phyloP scores from a whole-genome alignment of 352 stramenopile genomes.

The Globisporangium polare region DNA sequence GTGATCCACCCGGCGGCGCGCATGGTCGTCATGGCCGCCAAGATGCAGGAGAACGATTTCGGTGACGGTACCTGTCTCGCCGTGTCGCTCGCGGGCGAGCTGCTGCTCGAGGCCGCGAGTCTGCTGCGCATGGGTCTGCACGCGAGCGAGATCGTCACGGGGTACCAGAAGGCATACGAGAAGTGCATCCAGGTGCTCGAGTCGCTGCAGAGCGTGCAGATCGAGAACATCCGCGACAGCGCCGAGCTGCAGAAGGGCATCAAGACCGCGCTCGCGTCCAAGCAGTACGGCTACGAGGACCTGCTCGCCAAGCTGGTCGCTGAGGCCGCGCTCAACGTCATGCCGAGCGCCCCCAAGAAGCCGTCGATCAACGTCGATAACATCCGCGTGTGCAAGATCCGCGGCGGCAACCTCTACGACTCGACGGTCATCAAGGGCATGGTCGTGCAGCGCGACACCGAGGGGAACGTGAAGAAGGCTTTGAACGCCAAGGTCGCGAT shows the following conservation, averaged over 20 bases:
- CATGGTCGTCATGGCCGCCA: constrained; percentile 96
- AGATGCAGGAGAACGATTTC: constrained; percentile 98
- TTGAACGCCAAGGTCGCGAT: constrained; percentile 95
- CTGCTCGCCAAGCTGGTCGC: constrained; percentile 93
- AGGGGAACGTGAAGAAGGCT: constrained; percentile 91
- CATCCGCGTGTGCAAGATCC: constrained; percentile 97
- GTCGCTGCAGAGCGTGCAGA: constrained; percentile 69
- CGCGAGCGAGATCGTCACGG: constrained; percentile 96
- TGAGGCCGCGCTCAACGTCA: constrained; percentile 94
- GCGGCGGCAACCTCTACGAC: constrained; percentile 94
- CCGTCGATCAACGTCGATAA: constrained; percentile 96
- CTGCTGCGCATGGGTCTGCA: constrained; percentile 98
- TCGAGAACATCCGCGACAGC: constrained; percentile 83
- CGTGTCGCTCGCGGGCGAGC: constrained; percentile 96
- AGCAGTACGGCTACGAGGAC: constrained; percentile 97
- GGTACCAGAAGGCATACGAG: constrained; percentile 95
- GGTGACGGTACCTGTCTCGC: constrained; percentile 97
- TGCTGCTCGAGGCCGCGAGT: constrained; percentile 95
- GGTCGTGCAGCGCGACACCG: constrained; percentile 92
- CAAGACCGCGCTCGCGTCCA: constrained; percentile 94
- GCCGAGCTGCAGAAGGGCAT: constrained; percentile 89
- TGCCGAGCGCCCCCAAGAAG: constrained; percentile 82
- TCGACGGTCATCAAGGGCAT: constrained; percentile 98
- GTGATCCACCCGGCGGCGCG: constrained; percentile 98
- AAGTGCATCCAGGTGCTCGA: constrained; percentile 93